phyloP scores from a whole-genome alignment of 2,329 filamentous ascomycete genomes.

The Fusarium sp. region DNA sequence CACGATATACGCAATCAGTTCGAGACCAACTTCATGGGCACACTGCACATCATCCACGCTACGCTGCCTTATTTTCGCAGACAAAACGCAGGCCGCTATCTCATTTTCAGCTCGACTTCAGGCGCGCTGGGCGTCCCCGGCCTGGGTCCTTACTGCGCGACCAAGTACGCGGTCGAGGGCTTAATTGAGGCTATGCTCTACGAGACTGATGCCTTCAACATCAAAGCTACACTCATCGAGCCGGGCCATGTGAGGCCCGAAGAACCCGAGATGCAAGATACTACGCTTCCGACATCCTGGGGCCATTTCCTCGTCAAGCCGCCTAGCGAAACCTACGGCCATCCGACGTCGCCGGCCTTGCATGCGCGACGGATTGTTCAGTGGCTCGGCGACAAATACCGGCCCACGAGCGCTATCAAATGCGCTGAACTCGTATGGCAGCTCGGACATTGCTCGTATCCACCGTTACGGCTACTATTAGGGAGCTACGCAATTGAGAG shows the following conservation, averaged over 20 bases:
- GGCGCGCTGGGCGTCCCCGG: conserved; percentile 95
- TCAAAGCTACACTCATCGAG: conserved; percentile 94
- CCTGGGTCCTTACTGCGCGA: conserved; percentile 93
- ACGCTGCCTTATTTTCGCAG: conserved; percentile 90
- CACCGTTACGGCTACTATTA: conserved; percentile 86
- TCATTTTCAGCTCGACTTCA: conserved; percentile 94
- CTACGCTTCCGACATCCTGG: conserved; percentile 79
- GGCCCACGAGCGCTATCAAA: conserved; percentile 90
- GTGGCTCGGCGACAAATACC: conserved; percentile 91
- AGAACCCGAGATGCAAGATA: conserved; percentile 73
- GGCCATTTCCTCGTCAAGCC: conserved; percentile 94
- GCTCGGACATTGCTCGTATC: conserved; percentile 93
- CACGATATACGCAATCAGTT: conserved; percentile 96
- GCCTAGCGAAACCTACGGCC: conserved; percentile 84
- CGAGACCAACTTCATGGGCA: conserved; percentile 97
- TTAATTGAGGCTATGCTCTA: conserved; percentile 97
- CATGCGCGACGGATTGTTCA: conserved; percentile 94
- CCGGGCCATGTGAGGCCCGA: conserved; percentile 90
- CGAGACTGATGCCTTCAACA: conserved; percentile 90
- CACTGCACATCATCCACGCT: conserved; percentile 91
- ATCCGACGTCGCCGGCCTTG: conserved; percentile 83
- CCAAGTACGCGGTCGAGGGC: conserved; percentile 96
- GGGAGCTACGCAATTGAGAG: conserved; percentile 97
- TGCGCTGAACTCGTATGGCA: conserved; percentile 96
- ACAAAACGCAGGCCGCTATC: conserved; percentile 82